phyloP scores from a whole-genome alignment of 768 basidiomycete species.

The Russula earlei region DNA sequence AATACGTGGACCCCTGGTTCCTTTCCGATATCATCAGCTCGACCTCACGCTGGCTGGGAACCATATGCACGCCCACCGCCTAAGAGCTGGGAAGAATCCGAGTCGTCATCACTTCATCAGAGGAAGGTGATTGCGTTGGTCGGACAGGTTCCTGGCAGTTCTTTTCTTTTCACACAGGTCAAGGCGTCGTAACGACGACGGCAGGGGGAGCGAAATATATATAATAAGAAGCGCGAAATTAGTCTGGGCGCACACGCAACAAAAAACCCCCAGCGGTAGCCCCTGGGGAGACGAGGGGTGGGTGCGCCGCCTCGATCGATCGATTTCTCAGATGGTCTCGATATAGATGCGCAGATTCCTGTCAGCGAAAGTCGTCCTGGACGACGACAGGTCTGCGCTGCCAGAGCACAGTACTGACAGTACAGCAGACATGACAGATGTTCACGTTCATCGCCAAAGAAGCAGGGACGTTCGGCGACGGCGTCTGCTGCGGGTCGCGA shows the following conservation, averaged over 20 bases:
- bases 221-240: background rate
- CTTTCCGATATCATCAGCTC: background rate
- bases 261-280: too few species aligned
- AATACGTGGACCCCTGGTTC: background rate
- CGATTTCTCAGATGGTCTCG: conserved; percentile 7
- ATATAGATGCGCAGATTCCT: conserved; percentile 10
- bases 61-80: too few species aligned
- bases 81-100: conserved; percentile 2
- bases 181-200: conserved; percentile 5
- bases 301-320: too few species aligned
- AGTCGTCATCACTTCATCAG: background rate
- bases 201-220: background rate
- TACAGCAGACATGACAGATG: conserved; percentile 2
- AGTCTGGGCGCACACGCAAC: background rate
- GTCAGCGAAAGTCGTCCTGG: background rate
- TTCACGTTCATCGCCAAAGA: conserved; percentile 3
- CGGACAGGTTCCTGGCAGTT: background rate
- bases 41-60: too few species aligned
- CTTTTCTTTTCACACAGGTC: background rate
- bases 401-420: background rate
- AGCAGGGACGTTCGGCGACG: conserved; percentile 4
- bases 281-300: too few species aligned
- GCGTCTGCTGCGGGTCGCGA: background rate
- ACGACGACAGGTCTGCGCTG: background rate
- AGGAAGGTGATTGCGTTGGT: background rate